These are phyloP conservation scores for Clonostachys solani DNA, from an alignment of 2,329 filamentous ascomycete genomes.

Conservation along the genomic window DNA sequence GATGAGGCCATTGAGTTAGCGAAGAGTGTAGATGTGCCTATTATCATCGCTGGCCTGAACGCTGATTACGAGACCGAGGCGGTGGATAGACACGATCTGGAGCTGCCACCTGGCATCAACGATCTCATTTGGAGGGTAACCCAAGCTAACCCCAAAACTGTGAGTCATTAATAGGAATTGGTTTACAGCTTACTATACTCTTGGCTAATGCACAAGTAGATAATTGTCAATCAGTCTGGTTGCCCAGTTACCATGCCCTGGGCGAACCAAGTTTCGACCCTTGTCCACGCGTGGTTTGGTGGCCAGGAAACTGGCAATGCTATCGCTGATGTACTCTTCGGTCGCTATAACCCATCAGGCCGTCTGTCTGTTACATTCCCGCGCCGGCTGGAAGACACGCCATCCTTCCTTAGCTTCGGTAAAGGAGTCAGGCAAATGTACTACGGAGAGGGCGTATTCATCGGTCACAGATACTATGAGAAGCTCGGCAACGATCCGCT, in stretches of 20 bases:
- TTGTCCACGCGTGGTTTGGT: slow-evolving; percentile 68
- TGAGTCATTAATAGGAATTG: too few species aligned
- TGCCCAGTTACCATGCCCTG: slow-evolving; percentile 68
- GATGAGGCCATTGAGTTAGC: slow-evolving; percentile 61
- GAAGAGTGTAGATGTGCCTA: slow-evolving; percentile 58
- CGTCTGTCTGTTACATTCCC: slow-evolving; percentile 70
- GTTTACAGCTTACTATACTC: too few species aligned
- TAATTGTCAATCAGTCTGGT: slow-evolving; percentile 65
- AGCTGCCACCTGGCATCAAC: slow-evolving; percentile 53
- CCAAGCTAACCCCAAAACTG: slow-evolving; percentile 58
- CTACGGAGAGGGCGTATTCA: slow-evolving; percentile 70
- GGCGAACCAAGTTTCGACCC: slow-evolving; percentile 46
- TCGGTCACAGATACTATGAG: slow-evolving; percentile 73
- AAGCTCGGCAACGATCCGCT: slow-evolving; percentile 52
- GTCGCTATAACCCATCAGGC: slow-evolving; percentile 63
- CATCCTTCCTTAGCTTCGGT: slow-evolving; percentile 69
- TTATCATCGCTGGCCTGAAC: slow-evolving; percentile 66
- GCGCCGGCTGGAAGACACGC: slow-evolving; percentile 57
- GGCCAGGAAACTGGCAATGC: slow-evolving; percentile 70
- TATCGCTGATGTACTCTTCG: slow-evolving; percentile 63
- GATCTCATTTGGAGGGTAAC: slow-evolving; percentile 59
- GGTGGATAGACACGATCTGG: slow-evolving; percentile 69
- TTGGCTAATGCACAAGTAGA: too few species aligned
- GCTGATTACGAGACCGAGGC: slow-evolving; percentile 75
- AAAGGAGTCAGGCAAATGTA: slow-evolving; percentile 64